Evolutionary conservation across 2,329 filamentous ascomycete genomes (phyloP).

Genomic region (Talaromyces sp.): DNA sequence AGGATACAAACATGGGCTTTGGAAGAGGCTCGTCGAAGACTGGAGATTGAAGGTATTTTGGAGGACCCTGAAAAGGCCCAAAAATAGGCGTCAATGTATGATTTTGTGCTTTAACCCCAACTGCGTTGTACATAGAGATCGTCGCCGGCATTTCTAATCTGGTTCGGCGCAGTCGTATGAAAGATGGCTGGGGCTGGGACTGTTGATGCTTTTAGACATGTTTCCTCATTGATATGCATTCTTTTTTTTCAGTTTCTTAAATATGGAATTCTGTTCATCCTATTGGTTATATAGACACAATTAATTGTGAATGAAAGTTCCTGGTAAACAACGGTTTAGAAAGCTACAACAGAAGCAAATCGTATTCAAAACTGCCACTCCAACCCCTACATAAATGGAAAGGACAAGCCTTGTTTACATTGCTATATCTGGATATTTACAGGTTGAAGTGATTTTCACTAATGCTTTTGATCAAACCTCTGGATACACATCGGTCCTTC

Average conservation of each 20-base stretch:
- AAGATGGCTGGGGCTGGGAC: constrained; percentile 21
- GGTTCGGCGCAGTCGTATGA: constrained; percentile 20
- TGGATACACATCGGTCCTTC: constrained; percentile 50
- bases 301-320: background rate
- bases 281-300: background rate
- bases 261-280: background rate
- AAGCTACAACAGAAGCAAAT: background rate
- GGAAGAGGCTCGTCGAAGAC: constrained; percentile 88
- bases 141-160: constrained; percentile 26
- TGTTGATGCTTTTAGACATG: constrained; percentile 28
- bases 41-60: constrained; percentile 93
- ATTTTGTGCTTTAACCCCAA: constrained; percentile 19
- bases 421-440: background rate
- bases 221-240: constrained; percentile 25
- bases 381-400: background rate
- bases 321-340: background rate
- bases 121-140: constrained; percentile 41
- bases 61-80: constrained; percentile 64
- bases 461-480: constrained; percentile 31
- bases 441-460: background rate
- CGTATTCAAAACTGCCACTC: background rate
- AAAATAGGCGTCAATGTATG: constrained; percentile 43
- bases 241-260: constrained; percentile 18
- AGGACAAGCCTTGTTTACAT: background rate
- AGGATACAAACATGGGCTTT: constrained; percentile 99